Evolutionary conservation across 1,139 yeast species (phyloP).

Genomic region (Lodderomyces elongisporus): DNA sequence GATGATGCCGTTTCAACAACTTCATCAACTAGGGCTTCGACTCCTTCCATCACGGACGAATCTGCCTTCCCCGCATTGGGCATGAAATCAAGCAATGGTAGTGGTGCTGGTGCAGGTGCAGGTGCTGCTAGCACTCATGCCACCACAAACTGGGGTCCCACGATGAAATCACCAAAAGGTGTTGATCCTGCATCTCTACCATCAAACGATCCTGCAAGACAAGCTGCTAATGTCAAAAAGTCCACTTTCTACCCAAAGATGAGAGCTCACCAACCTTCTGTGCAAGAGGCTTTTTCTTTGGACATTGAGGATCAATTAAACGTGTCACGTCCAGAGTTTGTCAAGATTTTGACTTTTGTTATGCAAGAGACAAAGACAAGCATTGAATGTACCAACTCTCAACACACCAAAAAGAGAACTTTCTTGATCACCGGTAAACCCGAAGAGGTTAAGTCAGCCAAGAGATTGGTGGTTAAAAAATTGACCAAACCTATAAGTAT

Average conservation of each 20-base stretch:
- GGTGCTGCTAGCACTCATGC: no score
- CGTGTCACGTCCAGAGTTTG: slow-evolving; percentile 58
- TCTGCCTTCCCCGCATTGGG: slow-evolving; percentile 74
- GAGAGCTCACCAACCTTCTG: slow-evolving; percentile 33
- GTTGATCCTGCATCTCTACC: no score
- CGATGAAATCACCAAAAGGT: slow-evolving; percentile 34
- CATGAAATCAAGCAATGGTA: slow-evolving; percentile 13
- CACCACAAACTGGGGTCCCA: slow-evolving; percentile 32
- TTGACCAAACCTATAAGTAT: slow-evolving; percentile 70
- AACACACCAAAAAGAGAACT: slow-evolving; percentile 73
- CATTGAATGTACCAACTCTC: slow-evolving; percentile 81
- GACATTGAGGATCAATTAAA: slow-evolving; percentile 63
- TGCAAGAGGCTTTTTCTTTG: slow-evolving; percentile 72
- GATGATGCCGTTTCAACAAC: slow-evolving; percentile 4
- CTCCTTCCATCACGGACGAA: slow-evolving; percentile 40
- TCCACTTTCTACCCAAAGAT: slow-evolving; percentile 10
- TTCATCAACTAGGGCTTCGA: slow-evolving; percentile 11
- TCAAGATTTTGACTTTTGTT: slow-evolving; percentile 58
- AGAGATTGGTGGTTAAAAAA: slow-evolving; percentile 69
- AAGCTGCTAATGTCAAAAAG: slow-evolving; percentile 14
- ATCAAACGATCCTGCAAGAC: slow-evolving; percentile 19
- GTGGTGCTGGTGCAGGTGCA: no score
- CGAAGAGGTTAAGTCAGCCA: slow-evolving; percentile 64
- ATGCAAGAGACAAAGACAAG: slow-evolving; percentile 60
- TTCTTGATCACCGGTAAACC: slow-evolving; percentile 79